Evolutionary conservation across 225 moss, liverwort and hornwort species (phyloP), one percentile per base, ranked within the genome.

Genomic region (Polytrichum commune): DNA sequence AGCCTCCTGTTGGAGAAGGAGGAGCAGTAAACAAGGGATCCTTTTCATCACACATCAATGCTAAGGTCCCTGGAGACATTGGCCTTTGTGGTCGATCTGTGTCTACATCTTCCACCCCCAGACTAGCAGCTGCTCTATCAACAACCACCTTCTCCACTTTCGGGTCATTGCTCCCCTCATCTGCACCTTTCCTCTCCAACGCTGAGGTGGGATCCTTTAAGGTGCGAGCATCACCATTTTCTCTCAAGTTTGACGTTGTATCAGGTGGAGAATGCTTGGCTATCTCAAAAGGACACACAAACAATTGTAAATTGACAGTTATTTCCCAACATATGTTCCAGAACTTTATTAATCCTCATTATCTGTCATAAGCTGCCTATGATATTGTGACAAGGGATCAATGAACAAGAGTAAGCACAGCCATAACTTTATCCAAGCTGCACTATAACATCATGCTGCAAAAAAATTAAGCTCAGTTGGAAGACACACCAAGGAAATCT

Each of bases 31-130:
- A 85, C 70, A 88, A 71, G 24, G 88, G 79, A 55, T 88, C 85
- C 67, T 88, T 85, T 69, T 88, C 85, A 69, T 88, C 88, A 55
- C 85, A 88, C 88, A 88, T 88, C 75, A 88, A 82, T 63, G 88
- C 85, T 60, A 88, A 55, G 23, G 88, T 88, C 74, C 88, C 85
- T 23, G 85, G 88, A 53, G 83, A 88, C 82, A 85, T 81, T 61
- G 85, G 79, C 68, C 82, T 82, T 56, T 79, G 75, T 62, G 69
- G 68, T 28, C 60, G 66, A 65, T 83, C 83, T 65, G 58, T 38
- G 26, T 84, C 83, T 53, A 69, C 76, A 28, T 80, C 83, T 23
- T 83, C 78, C 54, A 33, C 65, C 29, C 80, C 80, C 55, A 65
- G 54, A 60, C 69, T 56, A 26, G 72, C 66, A 63, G 73, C 24